Conservation (phyloP, 2,329 filamentous ascomycete species). For the Sarocladium kiliense region DNA sequence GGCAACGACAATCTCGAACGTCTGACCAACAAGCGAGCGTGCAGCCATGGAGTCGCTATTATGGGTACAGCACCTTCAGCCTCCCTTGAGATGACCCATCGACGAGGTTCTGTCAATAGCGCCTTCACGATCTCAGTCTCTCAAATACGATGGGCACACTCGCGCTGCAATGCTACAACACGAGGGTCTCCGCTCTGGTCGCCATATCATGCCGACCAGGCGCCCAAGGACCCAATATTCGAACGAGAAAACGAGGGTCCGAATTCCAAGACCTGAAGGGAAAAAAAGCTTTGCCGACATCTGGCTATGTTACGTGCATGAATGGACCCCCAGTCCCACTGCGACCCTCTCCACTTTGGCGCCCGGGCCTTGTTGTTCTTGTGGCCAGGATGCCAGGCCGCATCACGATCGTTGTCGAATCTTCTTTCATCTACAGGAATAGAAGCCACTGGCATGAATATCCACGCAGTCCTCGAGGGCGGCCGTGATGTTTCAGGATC, state of each 20-base stretch:
- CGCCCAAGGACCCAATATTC: neutral
- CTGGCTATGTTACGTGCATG: slow-evolving; percentile 1
- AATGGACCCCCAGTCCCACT: slow-evolving; percentile 2
- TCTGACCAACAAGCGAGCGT: neutral
- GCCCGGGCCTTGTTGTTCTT: neutral
- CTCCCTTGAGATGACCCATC: neutral
- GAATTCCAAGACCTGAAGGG: neutral
- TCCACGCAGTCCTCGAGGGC: neutral
- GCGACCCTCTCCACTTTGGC: slow-evolving; percentile 3
- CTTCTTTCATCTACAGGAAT: neutral
- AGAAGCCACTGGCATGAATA: neutral
- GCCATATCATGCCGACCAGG: neutral
- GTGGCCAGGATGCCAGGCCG: neutral
- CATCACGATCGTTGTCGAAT: neutral
- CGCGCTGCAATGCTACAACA: neutral
- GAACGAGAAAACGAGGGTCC: neutral
- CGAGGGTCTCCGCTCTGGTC: neutral
- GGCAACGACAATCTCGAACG: neutral
- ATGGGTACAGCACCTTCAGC: neutral
- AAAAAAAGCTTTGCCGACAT: neutral
- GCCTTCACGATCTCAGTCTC: neutral
- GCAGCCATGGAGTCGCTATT: neutral
- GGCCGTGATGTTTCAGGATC: neutral
- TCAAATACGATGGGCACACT: neutral
- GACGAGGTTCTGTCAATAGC: neutral